A percentile compares a stretch with the other conserved stretches of the same genome.
These are phyloP conservation scores for Phytopythium sindhum DNA, from an alignment of 352 stramenopile genomes.

Conservation along the genomic window DNA sequence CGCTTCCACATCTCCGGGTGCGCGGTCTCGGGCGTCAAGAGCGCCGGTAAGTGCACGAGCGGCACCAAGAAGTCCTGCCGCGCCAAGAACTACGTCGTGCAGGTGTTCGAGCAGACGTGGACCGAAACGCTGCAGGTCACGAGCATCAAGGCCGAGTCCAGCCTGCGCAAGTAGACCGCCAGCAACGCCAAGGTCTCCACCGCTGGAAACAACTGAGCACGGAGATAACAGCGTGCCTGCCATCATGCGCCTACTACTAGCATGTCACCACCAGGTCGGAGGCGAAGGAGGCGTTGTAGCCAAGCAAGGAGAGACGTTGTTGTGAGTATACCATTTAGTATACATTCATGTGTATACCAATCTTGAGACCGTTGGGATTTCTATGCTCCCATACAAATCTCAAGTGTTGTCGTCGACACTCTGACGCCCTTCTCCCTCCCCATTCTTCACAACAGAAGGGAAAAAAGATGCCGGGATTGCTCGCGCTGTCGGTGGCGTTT, in stretches of 20 bases:
- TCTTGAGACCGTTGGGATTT: background rate
- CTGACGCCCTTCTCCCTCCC: background rate
- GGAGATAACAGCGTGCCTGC: too few relatives aligned
- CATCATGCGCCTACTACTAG: too few relatives aligned
- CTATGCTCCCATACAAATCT: background rate
- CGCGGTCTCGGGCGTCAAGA: constrained; percentile 20
- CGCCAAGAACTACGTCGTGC: constrained; percentile 37
- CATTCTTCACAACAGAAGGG: background rate
- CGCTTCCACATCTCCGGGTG: constrained; percentile 61
- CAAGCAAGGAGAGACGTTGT: background rate
- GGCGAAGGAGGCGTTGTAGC: too few relatives aligned
- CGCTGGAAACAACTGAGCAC: background rate
- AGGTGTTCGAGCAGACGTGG: constrained; percentile 60
- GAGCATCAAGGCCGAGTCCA: constrained; percentile 10
- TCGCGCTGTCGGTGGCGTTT: background rate
- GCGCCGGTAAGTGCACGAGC: constrained; percentile 34
- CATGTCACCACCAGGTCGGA: too few relatives aligned
- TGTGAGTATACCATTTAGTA: background rate
- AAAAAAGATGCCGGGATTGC: background rate
- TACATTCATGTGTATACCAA: background rate
- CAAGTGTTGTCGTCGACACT: background rate
- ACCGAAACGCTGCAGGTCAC: constrained; percentile 32
- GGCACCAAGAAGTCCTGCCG: constrained; percentile 23
- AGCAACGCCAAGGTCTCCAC: background rate
- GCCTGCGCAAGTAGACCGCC: background rate